These are phyloP conservation scores for Cercospora canescens DNA, from an alignment of 2,329 filamentous ascomycete species.

Conservation along the genomic window DNA sequence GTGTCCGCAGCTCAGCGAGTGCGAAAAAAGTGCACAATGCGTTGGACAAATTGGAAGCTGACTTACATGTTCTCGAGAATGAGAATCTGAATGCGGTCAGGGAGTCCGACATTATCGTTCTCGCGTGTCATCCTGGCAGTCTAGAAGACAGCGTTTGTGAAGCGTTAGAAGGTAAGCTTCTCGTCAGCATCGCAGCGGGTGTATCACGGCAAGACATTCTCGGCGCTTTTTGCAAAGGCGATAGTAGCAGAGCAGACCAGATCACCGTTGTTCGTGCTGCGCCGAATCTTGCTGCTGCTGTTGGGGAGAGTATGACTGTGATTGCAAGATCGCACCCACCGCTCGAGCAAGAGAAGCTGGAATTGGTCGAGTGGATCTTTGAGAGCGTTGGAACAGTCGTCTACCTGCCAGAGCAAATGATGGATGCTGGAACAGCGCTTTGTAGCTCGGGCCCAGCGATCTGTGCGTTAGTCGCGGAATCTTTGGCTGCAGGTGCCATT, in stretches of 20 bases:
- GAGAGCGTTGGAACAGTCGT: conserved; percentile 70
- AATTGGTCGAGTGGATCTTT: conserved; percentile 75
- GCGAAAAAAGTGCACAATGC: conserved; percentile 67
- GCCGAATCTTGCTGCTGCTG: conserved; percentile 79
- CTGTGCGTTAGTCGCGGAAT: conserved; percentile 73
- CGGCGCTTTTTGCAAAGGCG: conserved; percentile 56
- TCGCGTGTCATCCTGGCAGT: conserved; percentile 75
- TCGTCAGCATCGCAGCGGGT: conserved; percentile 80
- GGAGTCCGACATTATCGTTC: conserved; percentile 70
- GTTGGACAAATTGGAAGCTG: conserved; percentile 62
- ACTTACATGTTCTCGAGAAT: conserved; percentile 67
- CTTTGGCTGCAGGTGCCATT: conserved; percentile 73
- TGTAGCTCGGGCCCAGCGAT: conserved; percentile 76
- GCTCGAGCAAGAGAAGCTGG: conserved; percentile 51
- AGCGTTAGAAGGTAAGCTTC: conserved; percentile 74
- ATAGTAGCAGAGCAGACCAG: conserved; percentile 48
- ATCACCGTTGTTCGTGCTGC: conserved; percentile 75
- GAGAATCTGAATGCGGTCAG: conserved; percentile 70
- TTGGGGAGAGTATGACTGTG: conserved; percentile 78
- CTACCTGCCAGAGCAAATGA: conserved; percentile 63
- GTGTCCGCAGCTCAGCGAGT: conserved; percentile 69
- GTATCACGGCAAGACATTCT: conserved; percentile 65
- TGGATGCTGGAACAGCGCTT: conserved; percentile 73
- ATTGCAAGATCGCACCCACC: conserved; percentile 65
- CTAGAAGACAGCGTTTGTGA: conserved; percentile 68